A percentile compares a stretch with the other conserved stretches of the same genome.
Evolutionary conservation across 2,329 filamentous ascomycete species (phyloP).

Genomic region (Trichoderma sp.): DNA sequence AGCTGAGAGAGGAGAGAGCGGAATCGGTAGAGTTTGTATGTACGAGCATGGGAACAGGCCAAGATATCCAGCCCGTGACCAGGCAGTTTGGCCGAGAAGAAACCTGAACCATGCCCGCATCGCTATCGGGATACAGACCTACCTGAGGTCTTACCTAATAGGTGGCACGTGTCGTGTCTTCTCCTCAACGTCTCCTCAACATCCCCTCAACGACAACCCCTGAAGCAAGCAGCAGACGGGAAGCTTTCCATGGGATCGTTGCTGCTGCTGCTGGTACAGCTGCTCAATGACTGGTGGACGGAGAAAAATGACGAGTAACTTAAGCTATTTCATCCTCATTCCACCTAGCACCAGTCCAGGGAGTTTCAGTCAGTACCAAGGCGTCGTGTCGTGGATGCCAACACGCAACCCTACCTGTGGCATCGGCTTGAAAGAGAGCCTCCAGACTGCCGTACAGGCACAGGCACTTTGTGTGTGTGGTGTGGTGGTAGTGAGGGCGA

Average conservation of each 20-base stretch:
- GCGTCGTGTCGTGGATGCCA: background rate
- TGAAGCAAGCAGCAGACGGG: background rate
- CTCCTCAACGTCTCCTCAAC: background rate
- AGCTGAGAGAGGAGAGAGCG: background rate
- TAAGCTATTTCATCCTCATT: background rate
- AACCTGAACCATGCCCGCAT: background rate
- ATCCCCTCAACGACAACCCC: background rate
- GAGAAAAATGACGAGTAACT: background rate
- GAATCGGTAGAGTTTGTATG: background rate
- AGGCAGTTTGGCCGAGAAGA: slow-evolving; percentile 10
- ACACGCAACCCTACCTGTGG: background rate
- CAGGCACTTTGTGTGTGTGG: background rate
- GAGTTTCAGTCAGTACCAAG: background rate
- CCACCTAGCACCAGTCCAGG: background rate
- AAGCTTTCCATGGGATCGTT: background rate
- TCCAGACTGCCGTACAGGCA: background rate
- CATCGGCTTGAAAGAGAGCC: background rate
- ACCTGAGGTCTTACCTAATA: background rate
- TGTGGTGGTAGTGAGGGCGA: background rate
- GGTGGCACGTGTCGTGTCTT: slow-evolving; percentile 10
- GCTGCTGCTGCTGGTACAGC: background rate
- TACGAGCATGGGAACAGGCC: background rate
- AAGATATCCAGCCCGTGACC: background rate
- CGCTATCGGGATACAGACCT: background rate
- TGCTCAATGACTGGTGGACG: background rate